Conservation (phyloP, 2,329 filamentous ascomycete genomes). For the Colletotrichum echinochloae region DNA sequence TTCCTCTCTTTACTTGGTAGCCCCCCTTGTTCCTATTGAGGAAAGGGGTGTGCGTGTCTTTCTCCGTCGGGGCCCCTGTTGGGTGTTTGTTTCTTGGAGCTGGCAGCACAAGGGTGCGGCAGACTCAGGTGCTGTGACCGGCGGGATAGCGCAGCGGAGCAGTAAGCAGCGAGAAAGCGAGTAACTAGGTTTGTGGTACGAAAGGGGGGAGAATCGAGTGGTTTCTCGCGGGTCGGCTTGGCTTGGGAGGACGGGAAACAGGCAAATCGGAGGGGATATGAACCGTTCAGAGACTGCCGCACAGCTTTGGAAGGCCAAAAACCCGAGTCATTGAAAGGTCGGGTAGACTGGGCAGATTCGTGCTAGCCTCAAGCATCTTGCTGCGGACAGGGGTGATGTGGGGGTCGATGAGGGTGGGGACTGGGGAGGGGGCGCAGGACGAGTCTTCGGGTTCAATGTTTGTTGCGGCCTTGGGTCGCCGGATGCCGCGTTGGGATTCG, state of each 20-base stretch:
- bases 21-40: constrained; percentile 14
- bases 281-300: constrained; percentile 29
- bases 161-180: background rate
- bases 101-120: constrained; percentile 21
- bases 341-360: constrained; percentile 16
- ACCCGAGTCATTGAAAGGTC: constrained; percentile 35
- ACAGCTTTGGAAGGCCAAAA: constrained; percentile 25
- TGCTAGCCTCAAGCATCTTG: constrained; percentile 32
- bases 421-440: too few relatives aligned
- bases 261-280: constrained; percentile 37
- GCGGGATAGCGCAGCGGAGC: constrained; percentile 11
- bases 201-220: constrained; percentile 5
- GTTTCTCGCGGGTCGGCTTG: constrained; percentile 17
- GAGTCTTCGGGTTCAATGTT: background rate
- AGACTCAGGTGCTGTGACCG: background rate
- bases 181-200: constrained; percentile 8
- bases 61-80: background rate
- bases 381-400: background rate
- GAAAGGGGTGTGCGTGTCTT: background rate
- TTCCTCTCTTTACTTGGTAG: background rate
- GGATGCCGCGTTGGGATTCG: constrained; percentile 17
- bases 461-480: constrained; percentile 11
- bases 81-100: constrained; percentile 6
- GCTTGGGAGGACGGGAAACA: constrained; percentile 14
- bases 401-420: background rate